phyloP scores from a whole-genome alignment of 2,329 filamentous ascomycete species.

The Colletotrichum filicis region DNA sequence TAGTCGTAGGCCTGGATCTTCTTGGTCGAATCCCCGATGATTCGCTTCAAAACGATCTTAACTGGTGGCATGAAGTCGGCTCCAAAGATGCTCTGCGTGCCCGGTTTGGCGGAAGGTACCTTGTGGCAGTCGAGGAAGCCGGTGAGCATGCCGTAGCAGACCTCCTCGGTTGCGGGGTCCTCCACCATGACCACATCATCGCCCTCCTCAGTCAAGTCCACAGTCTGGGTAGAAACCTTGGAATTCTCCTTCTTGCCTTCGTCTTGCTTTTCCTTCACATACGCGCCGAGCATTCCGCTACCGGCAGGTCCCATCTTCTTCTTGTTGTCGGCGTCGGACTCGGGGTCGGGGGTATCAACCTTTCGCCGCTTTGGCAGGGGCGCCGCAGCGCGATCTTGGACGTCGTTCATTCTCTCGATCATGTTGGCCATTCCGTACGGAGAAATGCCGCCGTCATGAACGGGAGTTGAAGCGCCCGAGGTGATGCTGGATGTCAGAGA shows the following conservation, averaged over 20 bases:
- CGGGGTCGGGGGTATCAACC: constrained; percentile 53
- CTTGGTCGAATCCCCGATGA: constrained; percentile 63
- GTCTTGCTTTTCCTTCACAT: constrained; percentile 70
- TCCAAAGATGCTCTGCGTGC: constrained; percentile 67
- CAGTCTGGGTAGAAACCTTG: constrained; percentile 51
- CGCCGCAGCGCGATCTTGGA: constrained; percentile 71
- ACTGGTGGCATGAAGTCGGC: constrained; percentile 76
- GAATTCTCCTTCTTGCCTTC: constrained; percentile 49
- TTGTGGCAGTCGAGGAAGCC: constrained; percentile 73
- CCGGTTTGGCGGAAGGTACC: constrained; percentile 76
- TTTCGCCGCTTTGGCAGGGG: constrained; percentile 76
- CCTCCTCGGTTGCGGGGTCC: constrained; percentile 73
- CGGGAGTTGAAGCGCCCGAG: constrained; percentile 47
- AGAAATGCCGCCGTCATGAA: constrained; percentile 32
- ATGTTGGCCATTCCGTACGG: constrained; percentile 64
- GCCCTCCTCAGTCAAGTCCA: constrained; percentile 72
- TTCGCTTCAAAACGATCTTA: constrained; percentile 75
- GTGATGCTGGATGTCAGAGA: constrained; percentile 45
- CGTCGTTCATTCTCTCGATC: constrained; percentile 81
- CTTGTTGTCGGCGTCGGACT: constrained; percentile 55
- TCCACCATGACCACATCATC: constrained; percentile 68
- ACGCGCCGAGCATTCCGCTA: constrained; percentile 71
- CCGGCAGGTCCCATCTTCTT: constrained; percentile 51
- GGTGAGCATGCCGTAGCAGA: constrained; percentile 85
- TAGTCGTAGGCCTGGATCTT: constrained; percentile 81